These are phyloP conservation scores for Rhazya stricta DNA, from an alignment of 257 asterid species.

Conservation along the genomic window DNA sequence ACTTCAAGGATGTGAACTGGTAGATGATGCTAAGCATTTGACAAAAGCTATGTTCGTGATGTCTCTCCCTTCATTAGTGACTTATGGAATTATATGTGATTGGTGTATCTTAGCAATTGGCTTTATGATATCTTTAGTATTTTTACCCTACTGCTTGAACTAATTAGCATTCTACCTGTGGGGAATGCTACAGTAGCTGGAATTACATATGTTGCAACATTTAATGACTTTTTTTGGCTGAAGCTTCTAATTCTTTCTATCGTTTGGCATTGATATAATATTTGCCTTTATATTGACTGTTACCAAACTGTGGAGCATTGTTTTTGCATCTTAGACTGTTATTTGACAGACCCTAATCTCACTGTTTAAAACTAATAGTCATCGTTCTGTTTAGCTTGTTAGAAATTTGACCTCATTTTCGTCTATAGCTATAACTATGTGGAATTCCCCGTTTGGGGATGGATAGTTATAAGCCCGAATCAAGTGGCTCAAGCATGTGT, in stretches of 20 bases:
- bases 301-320: neutral
- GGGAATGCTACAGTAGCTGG: neutral
- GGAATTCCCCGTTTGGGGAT: neutral
- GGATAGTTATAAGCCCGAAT: neutral
- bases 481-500: neutral
- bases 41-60: neutral
- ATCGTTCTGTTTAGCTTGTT: neutral
- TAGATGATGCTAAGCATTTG: constrained; percentile 4
- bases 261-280: neutral
- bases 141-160: neutral
- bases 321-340: neutral
- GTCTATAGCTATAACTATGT: neutral
- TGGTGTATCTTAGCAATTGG: neutral
- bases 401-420: neutral
- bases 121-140: neutral
- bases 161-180: neutral
- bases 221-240: neutral
- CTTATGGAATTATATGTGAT: neutral
- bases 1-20: neutral
- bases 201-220: neutral
- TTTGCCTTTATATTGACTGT: neutral
- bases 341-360: neutral
- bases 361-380: neutral
- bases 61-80: neutral
- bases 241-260: neutral